Evolutionary conservation across 768 basidiomycete genomes (phyloP).

Genomic region (Amanita pseudoporphyria): DNA sequence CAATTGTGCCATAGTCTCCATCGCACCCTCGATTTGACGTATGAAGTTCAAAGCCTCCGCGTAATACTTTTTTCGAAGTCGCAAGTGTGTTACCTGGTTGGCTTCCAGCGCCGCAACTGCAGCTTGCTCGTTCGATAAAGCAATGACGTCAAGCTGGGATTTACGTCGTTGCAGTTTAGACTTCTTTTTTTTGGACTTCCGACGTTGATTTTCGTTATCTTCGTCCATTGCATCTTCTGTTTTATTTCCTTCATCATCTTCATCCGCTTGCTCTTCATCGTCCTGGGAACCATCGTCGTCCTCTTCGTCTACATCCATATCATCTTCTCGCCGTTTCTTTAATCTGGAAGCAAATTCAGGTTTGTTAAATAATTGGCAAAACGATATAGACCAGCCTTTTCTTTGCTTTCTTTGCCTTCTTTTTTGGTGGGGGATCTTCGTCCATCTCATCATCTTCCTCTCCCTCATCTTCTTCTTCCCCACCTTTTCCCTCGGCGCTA

Average conservation of each 20-base stretch:
- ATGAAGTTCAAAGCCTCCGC: constrained; percentile 83
- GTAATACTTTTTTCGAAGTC: constrained; percentile 79
- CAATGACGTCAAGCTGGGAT: constrained; percentile 60
- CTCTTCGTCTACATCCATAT: constrained; percentile 51
- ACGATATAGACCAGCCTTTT: constrained; percentile 19
- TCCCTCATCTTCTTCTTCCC: constrained; percentile 21
- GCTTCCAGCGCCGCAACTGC: constrained; percentile 61
- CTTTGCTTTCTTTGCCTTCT: constrained; percentile 8
- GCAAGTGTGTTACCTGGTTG: constrained; percentile 53
- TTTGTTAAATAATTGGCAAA: constrained; percentile 1
- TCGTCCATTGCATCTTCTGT: constrained; percentile 31
- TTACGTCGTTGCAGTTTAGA: constrained; percentile 48
- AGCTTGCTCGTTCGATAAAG: constrained; percentile 61
- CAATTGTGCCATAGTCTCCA: constrained; percentile 64
- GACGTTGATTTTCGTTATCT: constrained; percentile 20
- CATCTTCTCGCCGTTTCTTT: constrained; percentile 25
- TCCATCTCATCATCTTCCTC: constrained; percentile 6
- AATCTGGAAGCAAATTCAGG: constrained; percentile 12
- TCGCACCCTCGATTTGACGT: constrained; percentile 42
- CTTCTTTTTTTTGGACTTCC: constrained; percentile 23
- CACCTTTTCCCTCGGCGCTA: constrained; percentile 18
- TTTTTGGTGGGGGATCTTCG: not conserved
- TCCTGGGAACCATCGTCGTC: constrained; percentile 21
- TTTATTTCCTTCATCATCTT: constrained; percentile 22
- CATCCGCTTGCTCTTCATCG: constrained; percentile 16